Percentiles rank a stretch among this genome's conserved stretches.
These are phyloP conservation scores for Boletus pseudo-olivaceus DNA, from an alignment of 768 basidiomycete genomes.

Conservation along the genomic window DNA sequence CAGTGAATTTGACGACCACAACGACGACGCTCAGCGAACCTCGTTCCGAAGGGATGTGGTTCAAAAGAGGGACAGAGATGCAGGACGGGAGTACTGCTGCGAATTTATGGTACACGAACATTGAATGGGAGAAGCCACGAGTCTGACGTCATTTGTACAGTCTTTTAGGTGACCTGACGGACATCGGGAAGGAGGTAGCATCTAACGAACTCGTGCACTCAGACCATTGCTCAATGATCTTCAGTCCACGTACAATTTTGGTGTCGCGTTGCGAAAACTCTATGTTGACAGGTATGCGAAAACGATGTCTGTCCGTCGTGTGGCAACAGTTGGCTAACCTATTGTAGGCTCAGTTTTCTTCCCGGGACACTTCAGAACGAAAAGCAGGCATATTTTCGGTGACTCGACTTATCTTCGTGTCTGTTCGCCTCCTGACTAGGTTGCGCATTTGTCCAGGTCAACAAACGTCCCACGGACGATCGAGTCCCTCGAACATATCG, in stretches of 20 bases:
- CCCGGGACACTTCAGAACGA: conserved; percentile 47
- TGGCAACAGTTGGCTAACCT: background rate
- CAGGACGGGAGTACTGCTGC: conserved; percentile 49
- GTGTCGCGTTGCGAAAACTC: conserved; percentile 53
- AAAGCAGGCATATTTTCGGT: conserved; percentile 59
- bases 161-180: conserved; percentile 48
- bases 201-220: background rate
- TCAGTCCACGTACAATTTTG: conserved; percentile 67
- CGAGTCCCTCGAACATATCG: conserved; percentile 68
- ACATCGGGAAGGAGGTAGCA: conserved; percentile 62
- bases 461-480: conserved; percentile 78
- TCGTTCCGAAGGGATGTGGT: conserved; percentile 31
- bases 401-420: background rate
- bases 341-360: conserved; percentile 58
- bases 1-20: conserved; percentile 33
- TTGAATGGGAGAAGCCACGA: background rate
- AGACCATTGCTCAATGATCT: background rate
- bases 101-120: conserved; percentile 57
- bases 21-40: conserved; percentile 9
- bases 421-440: background rate
- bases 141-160: conserved; percentile 32
- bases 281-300: conserved; percentile 60
- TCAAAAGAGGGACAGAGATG: conserved; percentile 52
- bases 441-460: conserved; percentile 37
- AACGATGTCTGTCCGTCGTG: background rate